A percentile compares a stretch with the other conserved stretches of the same genome.
Conservation (phyloP, 768 basidiomycete genomes). For the Panus rudis region DNA sequence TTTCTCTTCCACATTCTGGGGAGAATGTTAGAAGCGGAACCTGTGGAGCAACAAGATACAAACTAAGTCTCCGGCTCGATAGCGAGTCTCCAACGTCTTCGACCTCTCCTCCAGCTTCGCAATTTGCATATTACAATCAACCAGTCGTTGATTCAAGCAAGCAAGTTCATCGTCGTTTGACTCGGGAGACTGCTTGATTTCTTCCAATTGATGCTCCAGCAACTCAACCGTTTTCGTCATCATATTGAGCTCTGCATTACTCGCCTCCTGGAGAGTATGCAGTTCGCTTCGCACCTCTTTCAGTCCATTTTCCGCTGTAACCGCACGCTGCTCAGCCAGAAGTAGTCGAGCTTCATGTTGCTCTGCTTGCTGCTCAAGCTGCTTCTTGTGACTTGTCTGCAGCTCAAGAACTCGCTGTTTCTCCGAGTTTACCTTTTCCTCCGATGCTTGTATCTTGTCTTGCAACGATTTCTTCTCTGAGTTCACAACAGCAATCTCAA, state of each 20-base stretch:
- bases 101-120: conserved; percentile 14
- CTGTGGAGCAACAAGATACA: conserved; percentile 1
- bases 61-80: conserved; percentile 25
- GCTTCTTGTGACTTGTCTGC: conserved; percentile 13
- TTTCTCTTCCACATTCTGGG: conserved; percentile 26
- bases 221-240: background rate
- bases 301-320: conserved; percentile 8
- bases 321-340: no score
- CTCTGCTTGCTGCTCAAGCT: conserved; percentile 10
- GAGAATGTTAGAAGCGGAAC: background rate
- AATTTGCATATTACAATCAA: conserved; percentile 17
- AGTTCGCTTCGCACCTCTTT: conserved; percentile 13
- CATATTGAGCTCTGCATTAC: background rate
- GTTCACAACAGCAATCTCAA: conserved; percentile 33
- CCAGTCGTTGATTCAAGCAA: conserved; percentile 15
- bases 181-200: conserved; percentile 14
- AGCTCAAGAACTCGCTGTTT: conserved; percentile 5
- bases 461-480: conserved; percentile 32
- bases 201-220: conserved; percentile 12
- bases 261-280: background rate
- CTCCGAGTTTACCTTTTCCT: conserved; percentile 8
- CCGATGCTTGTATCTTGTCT: conserved; percentile 12
- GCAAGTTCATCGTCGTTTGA: conserved; percentile 13
- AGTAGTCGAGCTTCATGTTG: background rate
- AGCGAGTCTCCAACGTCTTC: conserved; percentile 23